Percentiles rank a stretch among this genome's conserved stretches.
phyloP scores from a whole-genome alignment of 257 asterid species.

The Scutellaria galericulata region DNA sequence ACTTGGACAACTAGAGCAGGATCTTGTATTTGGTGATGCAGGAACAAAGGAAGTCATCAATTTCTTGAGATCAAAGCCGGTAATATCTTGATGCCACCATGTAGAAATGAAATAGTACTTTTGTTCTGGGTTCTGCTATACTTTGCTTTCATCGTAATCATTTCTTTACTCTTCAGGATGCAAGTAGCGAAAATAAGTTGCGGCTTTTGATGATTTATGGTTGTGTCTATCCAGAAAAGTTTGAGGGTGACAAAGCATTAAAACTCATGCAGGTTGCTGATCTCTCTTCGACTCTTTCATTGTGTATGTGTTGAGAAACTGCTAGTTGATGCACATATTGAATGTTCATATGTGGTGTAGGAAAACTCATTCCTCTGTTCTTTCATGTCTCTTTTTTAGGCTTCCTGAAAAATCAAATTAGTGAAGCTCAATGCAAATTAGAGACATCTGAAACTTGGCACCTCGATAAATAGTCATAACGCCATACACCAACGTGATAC shows the following conservation, averaged over 20 bases:
- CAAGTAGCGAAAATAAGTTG: slow-evolving; percentile 65
- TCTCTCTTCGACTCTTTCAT: slow-evolving; percentile 27
- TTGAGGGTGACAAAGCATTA: slow-evolving; percentile 87
- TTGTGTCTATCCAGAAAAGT: slow-evolving; percentile 86
- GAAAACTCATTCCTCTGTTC: neutral
- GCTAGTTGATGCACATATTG: neutral
- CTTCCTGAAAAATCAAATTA: neutral
- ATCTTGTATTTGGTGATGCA: slow-evolving; percentile 98
- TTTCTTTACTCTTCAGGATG: slow-evolving; percentile 54
- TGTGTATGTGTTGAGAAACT: slow-evolving; percentile 7
- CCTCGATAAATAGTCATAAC: neutral
- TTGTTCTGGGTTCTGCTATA: slow-evolving; percentile 22
- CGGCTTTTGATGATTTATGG: slow-evolving; percentile 92
- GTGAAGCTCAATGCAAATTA: neutral
- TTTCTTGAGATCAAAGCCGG: slow-evolving; percentile 72
- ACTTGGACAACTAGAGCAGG: slow-evolving; percentile 98
- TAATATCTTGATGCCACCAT: slow-evolving; percentile 34
- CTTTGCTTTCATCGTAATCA: slow-evolving; percentile 19
- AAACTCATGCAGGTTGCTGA: slow-evolving; percentile 92
- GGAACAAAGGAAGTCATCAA: slow-evolving; percentile 92
- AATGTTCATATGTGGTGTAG: neutral
- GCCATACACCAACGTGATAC: neutral
- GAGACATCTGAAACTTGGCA: slow-evolving; percentile 11
- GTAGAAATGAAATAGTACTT: slow-evolving; percentile 1
- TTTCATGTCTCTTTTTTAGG: neutral